Evolutionary conservation across 2,329 filamentous ascomycete genomes (phyloP).

Genomic region (Penicillium vulpinum): DNA sequence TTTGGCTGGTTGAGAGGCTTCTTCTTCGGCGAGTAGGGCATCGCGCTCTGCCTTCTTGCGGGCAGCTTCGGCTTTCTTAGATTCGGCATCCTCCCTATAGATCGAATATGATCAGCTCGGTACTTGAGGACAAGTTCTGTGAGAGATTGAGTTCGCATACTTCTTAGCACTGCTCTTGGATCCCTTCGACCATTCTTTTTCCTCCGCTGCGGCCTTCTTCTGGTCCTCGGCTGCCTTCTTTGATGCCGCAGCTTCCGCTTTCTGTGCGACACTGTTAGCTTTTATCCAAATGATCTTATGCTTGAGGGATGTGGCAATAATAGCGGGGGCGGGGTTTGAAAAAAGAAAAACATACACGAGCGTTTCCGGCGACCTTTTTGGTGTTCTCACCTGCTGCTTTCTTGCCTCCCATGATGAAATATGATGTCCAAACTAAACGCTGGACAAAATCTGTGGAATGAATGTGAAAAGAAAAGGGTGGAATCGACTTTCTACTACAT

Average conservation of each 20-base stretch:
- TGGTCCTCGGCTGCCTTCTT: slow-evolving; percentile 73
- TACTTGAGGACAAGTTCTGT: not conserved
- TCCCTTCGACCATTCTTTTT: slow-evolving; percentile 79
- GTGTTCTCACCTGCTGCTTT: slow-evolving; percentile 66
- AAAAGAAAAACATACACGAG: slow-evolving; percentile 47
- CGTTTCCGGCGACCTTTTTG: slow-evolving; percentile 88
- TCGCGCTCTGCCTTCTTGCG: slow-evolving; percentile 92
- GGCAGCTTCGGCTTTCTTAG: slow-evolving; percentile 77
- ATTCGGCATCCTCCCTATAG: slow-evolving; percentile 75
- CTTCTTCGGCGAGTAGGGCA: slow-evolving; percentile 78
- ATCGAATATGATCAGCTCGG: not conserved
- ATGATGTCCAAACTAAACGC: not conserved
- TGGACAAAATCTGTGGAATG: slow-evolving; percentile 3
- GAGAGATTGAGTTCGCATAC: slow-evolving; percentile 54
- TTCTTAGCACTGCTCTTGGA: slow-evolving; percentile 84
- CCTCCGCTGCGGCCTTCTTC: slow-evolving; percentile 67
- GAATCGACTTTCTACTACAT: slow-evolving; percentile 16
- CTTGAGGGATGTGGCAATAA: slow-evolving; percentile 12
- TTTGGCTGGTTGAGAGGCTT: slow-evolving; percentile 62
- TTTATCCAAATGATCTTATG: slow-evolving; percentile 4
- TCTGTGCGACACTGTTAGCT: slow-evolving; percentile 53
- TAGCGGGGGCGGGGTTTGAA: slow-evolving; percentile 31
- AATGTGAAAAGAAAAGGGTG: slow-evolving; percentile 13
- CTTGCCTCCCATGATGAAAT: slow-evolving; percentile 68
- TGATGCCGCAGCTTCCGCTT: slow-evolving; percentile 79